These are phyloP conservation scores for Tetrahymena borealis DNA, from an alignment of 73 alveolate genomes.

Conservation along the genomic window DNA sequence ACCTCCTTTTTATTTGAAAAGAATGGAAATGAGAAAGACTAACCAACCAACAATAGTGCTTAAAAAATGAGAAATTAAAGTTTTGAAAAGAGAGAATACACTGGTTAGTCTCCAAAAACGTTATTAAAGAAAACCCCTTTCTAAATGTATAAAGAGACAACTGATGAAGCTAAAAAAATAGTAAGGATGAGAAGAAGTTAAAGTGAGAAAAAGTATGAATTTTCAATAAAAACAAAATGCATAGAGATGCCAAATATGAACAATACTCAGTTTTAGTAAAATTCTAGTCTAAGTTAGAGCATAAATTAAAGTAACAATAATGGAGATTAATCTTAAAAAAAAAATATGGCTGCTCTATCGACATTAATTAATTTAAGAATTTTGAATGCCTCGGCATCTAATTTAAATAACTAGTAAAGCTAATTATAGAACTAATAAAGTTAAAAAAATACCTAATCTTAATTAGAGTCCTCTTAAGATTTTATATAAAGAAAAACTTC, in stretches of 20 bases:
- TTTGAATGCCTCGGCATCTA: background rate
- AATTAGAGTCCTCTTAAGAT: background rate
- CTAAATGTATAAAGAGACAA: background rate
- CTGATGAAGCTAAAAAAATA: background rate
- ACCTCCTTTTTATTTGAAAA: background rate
- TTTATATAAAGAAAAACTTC: background rate
- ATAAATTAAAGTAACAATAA: too few relatives aligned
- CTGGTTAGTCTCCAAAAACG: background rate
- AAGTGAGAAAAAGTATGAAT: background rate
- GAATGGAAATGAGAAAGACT: background rate
- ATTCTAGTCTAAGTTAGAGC: too few relatives aligned
- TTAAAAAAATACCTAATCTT: background rate
- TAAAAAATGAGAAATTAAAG: background rate
- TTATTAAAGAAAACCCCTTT: background rate
- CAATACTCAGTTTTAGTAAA: background rate
- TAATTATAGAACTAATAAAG: background rate
- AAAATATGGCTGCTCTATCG: background rate
- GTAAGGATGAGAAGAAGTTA: background rate
- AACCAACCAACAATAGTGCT: background rate
- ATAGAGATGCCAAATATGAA: background rate
- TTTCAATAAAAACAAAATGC: background rate
- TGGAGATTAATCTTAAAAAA: background rate
- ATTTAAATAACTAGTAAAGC: background rate
- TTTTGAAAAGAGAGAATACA: background rate
- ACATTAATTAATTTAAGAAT: background rate